Evolutionary conservation across 2,329 filamentous ascomycete genomes (phyloP).

Genomic region (Alternaria angustiovoidea): DNA sequence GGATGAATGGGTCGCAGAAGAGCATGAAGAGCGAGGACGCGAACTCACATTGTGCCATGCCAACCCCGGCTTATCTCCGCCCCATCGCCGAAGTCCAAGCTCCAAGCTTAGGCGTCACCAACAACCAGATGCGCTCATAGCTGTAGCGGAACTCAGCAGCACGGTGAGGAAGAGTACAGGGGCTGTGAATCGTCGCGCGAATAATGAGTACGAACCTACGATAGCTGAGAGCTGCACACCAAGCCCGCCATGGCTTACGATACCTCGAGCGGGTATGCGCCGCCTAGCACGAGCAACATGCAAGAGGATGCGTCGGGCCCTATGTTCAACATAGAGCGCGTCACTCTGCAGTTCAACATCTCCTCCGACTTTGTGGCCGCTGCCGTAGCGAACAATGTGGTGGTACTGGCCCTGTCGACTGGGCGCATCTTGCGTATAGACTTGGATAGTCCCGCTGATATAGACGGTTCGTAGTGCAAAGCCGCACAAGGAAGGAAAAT

Average conservation of each 20-base stretch:
- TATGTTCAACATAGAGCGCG: slow-evolving; percentile 93
- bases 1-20: background rate
- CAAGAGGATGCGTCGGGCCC: slow-evolving; percentile 71
- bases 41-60: slow-evolving; percentile 7
- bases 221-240: slow-evolving; percentile 20
- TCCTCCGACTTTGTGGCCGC: slow-evolving; percentile 95
- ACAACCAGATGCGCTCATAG: slow-evolving; percentile 6
- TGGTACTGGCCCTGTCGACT: slow-evolving; percentile 90
- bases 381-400: slow-evolving; percentile 96
- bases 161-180: background rate
- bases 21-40: background rate
- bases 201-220: slow-evolving; percentile 23
- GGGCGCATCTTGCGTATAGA: slow-evolving; percentile 94
- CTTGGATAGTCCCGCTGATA: slow-evolving; percentile 90
- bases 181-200: slow-evolving; percentile 17
- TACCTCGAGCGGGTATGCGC: slow-evolving; percentile 74
- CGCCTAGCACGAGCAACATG: slow-evolving; percentile 70
- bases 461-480: slow-evolving; percentile 66
- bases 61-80: slow-evolving; percentile 17
- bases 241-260: slow-evolving; percentile 70
- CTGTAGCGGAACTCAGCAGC: slow-evolving; percentile 10
- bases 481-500: background rate
- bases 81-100: slow-evolving; percentile 16
- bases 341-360: slow-evolving; percentile 92
- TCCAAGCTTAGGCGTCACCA: slow-evolving; percentile 15